Percentiles rank a stretch among this genome's conserved stretches.
Evolutionary conservation across 768 basidiomycete genomes (phyloP).

Genomic region (Leccinum subgranulosum): DNA sequence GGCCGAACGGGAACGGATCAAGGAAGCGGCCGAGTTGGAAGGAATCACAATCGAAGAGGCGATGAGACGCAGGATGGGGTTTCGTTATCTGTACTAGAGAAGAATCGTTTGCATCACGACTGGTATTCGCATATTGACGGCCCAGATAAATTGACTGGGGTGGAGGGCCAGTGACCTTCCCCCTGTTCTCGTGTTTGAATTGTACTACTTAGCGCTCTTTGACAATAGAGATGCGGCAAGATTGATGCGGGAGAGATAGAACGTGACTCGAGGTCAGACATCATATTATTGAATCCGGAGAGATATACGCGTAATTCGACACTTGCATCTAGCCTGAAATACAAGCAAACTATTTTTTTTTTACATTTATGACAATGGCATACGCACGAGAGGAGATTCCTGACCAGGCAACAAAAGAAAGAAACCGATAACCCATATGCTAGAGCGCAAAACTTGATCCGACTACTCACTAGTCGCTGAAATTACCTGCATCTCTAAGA

Average conservation of each 20-base stretch:
- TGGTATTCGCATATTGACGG: not conserved
- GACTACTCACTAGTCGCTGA: conserved; percentile 26
- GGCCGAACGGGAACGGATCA: conserved; percentile 47
- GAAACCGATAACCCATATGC: not conserved
- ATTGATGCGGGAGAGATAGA: not conserved
- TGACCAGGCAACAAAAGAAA: not conserved
- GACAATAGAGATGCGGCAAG: no score
- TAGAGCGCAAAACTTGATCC: not conserved
- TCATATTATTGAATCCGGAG: not conserved
- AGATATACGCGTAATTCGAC: not conserved
- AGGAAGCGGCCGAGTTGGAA: conserved; percentile 57
- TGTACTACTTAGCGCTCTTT: no score
- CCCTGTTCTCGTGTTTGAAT: no score
- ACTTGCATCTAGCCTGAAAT: not conserved
- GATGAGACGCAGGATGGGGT: conserved; percentile 51
- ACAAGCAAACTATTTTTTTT: not conserved
- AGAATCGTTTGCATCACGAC: not conserved
- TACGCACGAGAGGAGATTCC: not conserved
- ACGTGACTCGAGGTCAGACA: not conserved
- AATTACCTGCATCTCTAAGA: conserved; percentile 37
- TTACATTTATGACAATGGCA: not conserved
- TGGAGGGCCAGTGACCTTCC: no score
- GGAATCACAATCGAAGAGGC: conserved; percentile 61
- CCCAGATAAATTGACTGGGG: not conserved
- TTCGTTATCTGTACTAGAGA: conserved; percentile 52